These are phyloP conservation scores for Aspergillus leporis DNA, from an alignment of 495 filamentous ascomycete genomes.

Conservation along the genomic window DNA sequence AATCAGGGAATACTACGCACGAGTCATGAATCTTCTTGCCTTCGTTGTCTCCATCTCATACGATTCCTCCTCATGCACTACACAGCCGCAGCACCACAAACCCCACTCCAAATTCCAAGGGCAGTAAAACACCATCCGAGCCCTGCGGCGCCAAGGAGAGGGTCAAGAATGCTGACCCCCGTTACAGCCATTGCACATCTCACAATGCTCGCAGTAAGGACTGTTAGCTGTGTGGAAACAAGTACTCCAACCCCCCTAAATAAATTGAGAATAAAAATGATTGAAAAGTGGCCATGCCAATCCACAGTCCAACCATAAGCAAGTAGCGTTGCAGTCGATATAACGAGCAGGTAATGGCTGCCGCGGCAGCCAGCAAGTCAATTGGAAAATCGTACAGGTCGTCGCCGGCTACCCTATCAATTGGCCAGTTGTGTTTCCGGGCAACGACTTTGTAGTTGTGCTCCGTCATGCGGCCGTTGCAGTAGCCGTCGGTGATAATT, in stretches of 20 bases:
- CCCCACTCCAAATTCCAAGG: not conserved
- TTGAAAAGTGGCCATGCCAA: not conserved
- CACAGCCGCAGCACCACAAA: not conserved
- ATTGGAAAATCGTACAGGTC: not conserved
- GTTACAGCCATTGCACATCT: not conserved
- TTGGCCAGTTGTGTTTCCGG: not conserved
- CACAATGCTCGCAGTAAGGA: not conserved
- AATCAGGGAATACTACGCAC: too few species aligned
- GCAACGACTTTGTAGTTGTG: not conserved
- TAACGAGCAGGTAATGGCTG: not conserved
- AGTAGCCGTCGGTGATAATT: not conserved
- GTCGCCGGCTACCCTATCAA: not conserved
- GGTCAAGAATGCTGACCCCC: not conserved
- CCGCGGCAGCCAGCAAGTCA: not conserved
- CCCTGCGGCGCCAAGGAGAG: not conserved
- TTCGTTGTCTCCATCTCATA: not conserved
- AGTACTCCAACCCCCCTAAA: not conserved
- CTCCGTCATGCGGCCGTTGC: not conserved
- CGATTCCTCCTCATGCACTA: not conserved
- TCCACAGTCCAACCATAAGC: not conserved
- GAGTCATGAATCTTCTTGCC: not conserved
- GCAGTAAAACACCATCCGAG: not conserved
- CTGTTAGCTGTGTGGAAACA: not conserved
- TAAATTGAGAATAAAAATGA: slow-evolving; percentile 1
- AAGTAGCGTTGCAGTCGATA: not conserved